Evolutionary conservation across 805 yeast genomes (phyloP).

Genomic region (Sugiyamaella lignohabitans): DNA sequence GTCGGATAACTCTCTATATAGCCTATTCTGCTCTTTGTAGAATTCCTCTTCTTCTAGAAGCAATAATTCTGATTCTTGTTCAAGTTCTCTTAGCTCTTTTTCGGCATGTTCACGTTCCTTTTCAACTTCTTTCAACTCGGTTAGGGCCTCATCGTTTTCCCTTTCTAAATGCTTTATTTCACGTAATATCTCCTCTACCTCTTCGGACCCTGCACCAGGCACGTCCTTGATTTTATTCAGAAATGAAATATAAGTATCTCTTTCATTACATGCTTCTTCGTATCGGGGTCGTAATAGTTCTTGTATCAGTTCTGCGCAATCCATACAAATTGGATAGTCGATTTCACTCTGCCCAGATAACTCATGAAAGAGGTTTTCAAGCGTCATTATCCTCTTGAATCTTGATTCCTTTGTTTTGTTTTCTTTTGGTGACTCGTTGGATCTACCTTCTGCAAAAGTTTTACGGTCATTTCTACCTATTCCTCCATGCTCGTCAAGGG

Average conservation of each 20-base stretch:
- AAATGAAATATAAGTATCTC: constrained; percentile 71
- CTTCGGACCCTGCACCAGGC: constrained; percentile 39
- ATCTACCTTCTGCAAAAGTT: background rate
- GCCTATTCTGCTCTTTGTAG: constrained; percentile 46
- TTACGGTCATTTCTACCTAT: background rate
- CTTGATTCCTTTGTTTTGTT: background rate
- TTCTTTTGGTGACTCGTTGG: background rate
- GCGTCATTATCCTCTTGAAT: constrained; percentile 28
- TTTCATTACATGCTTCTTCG: constrained; percentile 67
- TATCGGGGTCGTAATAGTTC: constrained; percentile 61
- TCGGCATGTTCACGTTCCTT: constrained; percentile 35
- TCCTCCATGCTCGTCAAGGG: background rate
- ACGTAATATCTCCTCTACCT: constrained; percentile 40
- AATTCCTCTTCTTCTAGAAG: constrained; percentile 42
- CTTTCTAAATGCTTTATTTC: constrained; percentile 43
- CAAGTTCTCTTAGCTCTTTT: constrained; percentile 41
- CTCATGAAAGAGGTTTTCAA: constrained; percentile 63
- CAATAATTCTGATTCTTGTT: constrained; percentile 29
- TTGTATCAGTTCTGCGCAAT: constrained; percentile 65
- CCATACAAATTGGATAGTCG: constrained; percentile 82
- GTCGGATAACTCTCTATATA: constrained; percentile 46
- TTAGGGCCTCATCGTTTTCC: constrained; percentile 30
- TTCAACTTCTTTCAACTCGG: constrained; percentile 35
- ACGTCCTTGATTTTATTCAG: constrained; percentile 60
- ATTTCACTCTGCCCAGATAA: constrained; percentile 67